Base-by-base conservation (phyloP, 2,329 filamentous ascomycete genomes). In the Waltergamsia citrina region DNA sequence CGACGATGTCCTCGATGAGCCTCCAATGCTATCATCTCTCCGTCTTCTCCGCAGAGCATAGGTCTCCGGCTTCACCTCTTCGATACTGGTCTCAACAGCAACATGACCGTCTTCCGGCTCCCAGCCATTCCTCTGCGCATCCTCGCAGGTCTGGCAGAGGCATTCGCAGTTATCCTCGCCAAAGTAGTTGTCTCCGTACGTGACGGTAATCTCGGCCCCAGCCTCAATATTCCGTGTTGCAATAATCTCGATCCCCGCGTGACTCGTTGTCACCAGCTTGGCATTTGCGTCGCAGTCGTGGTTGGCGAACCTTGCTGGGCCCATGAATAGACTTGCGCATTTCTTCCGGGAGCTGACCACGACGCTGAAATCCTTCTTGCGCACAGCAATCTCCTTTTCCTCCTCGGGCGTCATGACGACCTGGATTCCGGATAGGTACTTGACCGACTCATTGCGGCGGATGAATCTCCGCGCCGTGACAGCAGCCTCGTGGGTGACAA, bases 221-320 rank as follows among this genome's bases (percentile, higher is more conserved):
- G 82, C 66, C 9, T 81, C 74, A 40, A 98, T 96, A 38, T 88
- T 72, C 43, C 79, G 77, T 22, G 78, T 76, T 3, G 92, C 86
- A 32, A 94, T 76, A 37, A 98, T 88, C 50, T 93, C 84, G 63
- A 98, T 95, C 23, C 86, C 86, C 38, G 88, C 79, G 37, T 81
- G 76, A 29, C 87, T 85, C 23, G 78, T 82, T 23, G 86, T 95
- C 46, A 85, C 81, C 29, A 98, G 71, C 50, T 80, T 76, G 7
- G 88, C 88, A 62, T 96, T 98, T 21, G 92, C 86, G 45, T 83
- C 74, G 60, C 92, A 98, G 56, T 98, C 92, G 59, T 98, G 92
- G 52, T 98, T 98, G 18, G 92, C 87, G 55, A 98, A 96, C 33
- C 92, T 79, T 22, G 92, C 92, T 7, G 92, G 93, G 0, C 92